Conservation (phyloP, 441 rosid genomes). For the Mallotus repandus region DNA sequence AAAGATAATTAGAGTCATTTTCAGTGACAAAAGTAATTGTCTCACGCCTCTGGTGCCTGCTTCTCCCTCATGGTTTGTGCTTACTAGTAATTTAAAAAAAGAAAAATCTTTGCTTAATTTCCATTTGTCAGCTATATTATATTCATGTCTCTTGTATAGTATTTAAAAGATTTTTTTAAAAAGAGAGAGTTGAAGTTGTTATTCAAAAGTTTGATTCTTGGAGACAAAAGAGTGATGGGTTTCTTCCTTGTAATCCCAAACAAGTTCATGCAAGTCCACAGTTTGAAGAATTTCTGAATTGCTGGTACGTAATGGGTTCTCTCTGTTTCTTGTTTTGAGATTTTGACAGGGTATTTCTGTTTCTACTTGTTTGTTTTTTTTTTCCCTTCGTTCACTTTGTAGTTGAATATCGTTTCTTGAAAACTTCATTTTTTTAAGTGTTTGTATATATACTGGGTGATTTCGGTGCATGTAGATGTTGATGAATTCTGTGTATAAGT, state of each 20-base stretch:
- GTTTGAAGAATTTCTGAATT: not conserved
- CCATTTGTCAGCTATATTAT: too few species aligned
- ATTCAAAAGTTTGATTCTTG: not conserved
- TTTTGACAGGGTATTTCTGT: not conserved
- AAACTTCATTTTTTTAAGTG: not conserved
- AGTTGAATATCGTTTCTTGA: not conserved
- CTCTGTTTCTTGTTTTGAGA: not conserved
- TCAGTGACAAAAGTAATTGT: not conserved
- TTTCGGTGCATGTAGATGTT: not conserved
- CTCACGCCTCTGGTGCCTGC: not conserved
- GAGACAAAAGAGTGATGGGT: not conserved
- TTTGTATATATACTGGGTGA: not conserved
- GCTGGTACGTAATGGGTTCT: constrained; percentile 14
- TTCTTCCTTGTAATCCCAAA: not conserved
- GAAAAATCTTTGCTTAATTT: too few species aligned
- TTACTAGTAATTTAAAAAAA: too few species aligned
- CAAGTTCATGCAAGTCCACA: not conserved
- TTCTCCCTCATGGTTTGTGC: not conserved
- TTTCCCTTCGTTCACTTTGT: too few species aligned
- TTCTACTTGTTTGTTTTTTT: not conserved
- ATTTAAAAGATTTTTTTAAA: not conserved
- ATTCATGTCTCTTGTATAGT: too few species aligned
- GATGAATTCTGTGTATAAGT: not conserved
- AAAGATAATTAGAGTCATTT: not conserved
- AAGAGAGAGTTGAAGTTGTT: not conserved